Conservation (phyloP, 352 stramenopile genomes). For the Pythium myriotylum region DNA sequence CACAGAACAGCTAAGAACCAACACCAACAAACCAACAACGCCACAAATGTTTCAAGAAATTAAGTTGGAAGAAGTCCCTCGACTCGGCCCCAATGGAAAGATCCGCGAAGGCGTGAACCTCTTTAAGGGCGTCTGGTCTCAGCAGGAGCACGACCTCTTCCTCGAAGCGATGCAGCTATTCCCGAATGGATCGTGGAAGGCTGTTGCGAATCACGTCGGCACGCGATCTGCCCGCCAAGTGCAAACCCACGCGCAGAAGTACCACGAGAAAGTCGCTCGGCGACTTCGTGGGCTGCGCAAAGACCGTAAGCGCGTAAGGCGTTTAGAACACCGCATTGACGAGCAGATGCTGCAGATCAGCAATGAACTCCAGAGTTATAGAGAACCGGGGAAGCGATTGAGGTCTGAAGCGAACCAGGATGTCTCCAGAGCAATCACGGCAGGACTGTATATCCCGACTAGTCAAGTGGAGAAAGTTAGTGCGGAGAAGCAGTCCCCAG, state of each 20-base stretch:
- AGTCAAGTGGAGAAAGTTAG: too few species aligned
- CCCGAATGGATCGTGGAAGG: conserved; percentile 17
- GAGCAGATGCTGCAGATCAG: conserved; percentile 16
- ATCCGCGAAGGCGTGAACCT: neutral
- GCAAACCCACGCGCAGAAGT: conserved; percentile 23
- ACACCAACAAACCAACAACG: too few species aligned
- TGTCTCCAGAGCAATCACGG: too few species aligned
- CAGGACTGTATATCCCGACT: too few species aligned
- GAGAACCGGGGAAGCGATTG: neutral
- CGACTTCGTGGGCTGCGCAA: conserved; percentile 16
- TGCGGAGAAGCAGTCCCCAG: too few species aligned
- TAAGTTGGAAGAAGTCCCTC: too few species aligned
- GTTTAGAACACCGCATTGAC: conserved; percentile 15
- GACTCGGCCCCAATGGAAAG: too few species aligned
- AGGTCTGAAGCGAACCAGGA: neutral
- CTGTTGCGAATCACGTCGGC: conserved; percentile 12
- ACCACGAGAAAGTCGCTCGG: conserved; percentile 19
- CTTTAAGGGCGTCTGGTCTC: conserved; percentile 12
- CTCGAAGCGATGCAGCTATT: conserved; percentile 21
- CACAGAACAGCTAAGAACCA: too few species aligned
- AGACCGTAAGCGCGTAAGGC: neutral
- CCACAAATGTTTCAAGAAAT: too few species aligned
- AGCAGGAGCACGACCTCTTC: conserved; percentile 30
- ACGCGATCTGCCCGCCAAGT: conserved; percentile 19
- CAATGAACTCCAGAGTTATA: conserved; percentile 15